Conservation (phyloP, 176 grass and related monocot species). For the Musa troglodytarum region DNA sequence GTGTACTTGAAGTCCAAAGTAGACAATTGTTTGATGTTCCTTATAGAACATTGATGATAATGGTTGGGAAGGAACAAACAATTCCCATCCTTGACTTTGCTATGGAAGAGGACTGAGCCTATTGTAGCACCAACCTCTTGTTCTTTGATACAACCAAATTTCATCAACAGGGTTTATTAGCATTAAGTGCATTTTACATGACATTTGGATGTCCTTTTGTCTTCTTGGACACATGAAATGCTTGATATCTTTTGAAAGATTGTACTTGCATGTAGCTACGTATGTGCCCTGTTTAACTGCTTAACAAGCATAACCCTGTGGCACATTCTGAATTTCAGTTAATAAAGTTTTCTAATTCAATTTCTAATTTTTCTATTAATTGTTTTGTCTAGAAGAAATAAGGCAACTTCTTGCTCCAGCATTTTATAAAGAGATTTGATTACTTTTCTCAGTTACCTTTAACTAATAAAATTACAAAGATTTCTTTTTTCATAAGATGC, state of each 20-base stretch:
- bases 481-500: slow-evolving; percentile 23
- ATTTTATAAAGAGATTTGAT: neutral
- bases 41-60: neutral
- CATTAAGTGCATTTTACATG: neutral
- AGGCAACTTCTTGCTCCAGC: neutral
- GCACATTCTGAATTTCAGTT: neutral
- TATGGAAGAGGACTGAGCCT: neutral
- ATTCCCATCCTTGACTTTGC: neutral
- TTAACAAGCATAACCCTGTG: too few relatives aligned
- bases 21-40: neutral
- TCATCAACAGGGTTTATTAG: neutral
- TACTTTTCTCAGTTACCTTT: neutral
- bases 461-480: neutral
- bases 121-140: neutral
- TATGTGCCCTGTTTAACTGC: neutral
- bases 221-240: neutral
- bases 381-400: neutral
- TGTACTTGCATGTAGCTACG: neutral
- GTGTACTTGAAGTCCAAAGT: neutral
- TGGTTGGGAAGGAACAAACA: neutral
- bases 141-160: neutral
- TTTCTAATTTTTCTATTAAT: neutral
- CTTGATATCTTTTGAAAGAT: neutral
- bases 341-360: neutral
- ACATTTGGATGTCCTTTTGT: neutral